A percentile compares a stretch with the other conserved stretches of the same genome.
Conservation (phyloP, 2,329 filamentous ascomycete species). For the Trichoderma citrinoviride region DNA sequence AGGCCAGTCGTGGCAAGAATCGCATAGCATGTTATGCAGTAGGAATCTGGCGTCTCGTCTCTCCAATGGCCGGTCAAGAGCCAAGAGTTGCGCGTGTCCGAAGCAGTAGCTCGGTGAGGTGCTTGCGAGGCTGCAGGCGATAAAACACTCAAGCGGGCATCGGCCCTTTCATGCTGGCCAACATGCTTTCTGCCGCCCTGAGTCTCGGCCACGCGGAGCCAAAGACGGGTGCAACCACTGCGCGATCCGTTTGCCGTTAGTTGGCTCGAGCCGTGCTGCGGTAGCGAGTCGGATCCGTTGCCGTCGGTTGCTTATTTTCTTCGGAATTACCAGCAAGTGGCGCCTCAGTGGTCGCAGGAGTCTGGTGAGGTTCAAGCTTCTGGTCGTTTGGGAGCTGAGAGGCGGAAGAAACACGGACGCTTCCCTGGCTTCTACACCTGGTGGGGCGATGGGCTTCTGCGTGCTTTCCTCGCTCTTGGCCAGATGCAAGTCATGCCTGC, state of each 20-base stretch:
- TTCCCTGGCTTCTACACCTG: background rate
- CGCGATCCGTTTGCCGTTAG: conserved; percentile 1
- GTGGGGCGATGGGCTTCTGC: conserved; percentile 3
- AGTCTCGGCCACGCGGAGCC: background rate
- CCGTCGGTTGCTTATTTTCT: conserved; percentile 4
- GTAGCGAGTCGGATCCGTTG: conserved; percentile 18
- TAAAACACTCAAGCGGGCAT: background rate
- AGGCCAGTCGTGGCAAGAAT: background rate
- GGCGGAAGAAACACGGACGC: background rate
- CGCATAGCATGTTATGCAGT: background rate
- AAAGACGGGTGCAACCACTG: background rate
- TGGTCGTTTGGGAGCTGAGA: background rate
- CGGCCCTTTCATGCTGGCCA: conserved; percentile 15
- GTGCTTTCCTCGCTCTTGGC: conserved; percentile 2
- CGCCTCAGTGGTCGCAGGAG: too few relatives aligned
- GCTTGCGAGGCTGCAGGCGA: background rate
- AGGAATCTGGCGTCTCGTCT: background rate
- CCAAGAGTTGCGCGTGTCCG: background rate
- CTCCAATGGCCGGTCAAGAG: background rate
- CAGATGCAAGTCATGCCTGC: conserved; percentile 19
- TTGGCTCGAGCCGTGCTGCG: background rate
- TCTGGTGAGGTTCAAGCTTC: background rate
- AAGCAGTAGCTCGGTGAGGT: background rate
- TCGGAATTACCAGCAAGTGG: too few relatives aligned
- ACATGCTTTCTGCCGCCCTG: background rate